A percentile compares a stretch with the other conserved stretches of the same genome.
Evolutionary conservation across 139 green algal genomes (phyloP).

Genomic region (Chlorella vulgaris): DNA sequence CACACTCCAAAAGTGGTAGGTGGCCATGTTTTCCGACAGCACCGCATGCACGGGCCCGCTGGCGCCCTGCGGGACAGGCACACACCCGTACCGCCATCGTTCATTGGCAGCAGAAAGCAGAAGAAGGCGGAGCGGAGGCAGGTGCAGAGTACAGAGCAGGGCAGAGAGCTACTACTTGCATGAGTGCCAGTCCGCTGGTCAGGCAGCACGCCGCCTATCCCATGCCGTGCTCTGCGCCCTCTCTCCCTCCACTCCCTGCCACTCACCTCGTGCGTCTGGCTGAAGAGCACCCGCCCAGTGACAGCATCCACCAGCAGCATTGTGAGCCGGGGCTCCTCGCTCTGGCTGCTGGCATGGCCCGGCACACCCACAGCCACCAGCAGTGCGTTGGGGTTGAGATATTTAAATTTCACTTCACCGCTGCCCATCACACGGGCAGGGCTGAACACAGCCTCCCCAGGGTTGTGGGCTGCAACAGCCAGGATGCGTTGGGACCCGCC

Average conservation of each 20-base stretch:
- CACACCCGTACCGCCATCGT: background rate
- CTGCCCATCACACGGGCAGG: conserved; percentile 85
- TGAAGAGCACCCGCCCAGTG: conserved; percentile 79
- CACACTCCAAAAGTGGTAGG: conserved; percentile 78
- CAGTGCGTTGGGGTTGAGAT: conserved; percentile 91
- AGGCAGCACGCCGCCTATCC: too few species aligned
- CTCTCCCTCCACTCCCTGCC: background rate
- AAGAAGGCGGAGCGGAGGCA: too few species aligned
- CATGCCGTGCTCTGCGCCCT: too few species aligned
- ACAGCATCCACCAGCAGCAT: conserved; percentile 84
- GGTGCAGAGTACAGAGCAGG: too few species aligned
- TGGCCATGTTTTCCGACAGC: conserved; percentile 84
- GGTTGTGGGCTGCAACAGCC: conserved; percentile 41
- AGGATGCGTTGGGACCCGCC: conserved; percentile 54
- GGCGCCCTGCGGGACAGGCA: conserved; percentile 36
- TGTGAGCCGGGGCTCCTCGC: conserved; percentile 23
- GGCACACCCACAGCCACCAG: conserved; percentile 76
- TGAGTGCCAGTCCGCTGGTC: too few species aligned
- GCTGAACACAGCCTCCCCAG: conserved; percentile 68
- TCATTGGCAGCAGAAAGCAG: background rate
- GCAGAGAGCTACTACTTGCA: too few species aligned
- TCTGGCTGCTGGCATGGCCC: background rate
- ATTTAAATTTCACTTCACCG: conserved; percentile 87
- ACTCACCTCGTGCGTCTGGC: conserved; percentile 64
- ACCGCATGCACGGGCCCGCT: conserved; percentile 77